Evolutionary conservation across 1,284 basidiomycete species (phyloP), one percentile per base, ranked within the genome.

Genomic region (Ganoderma boninense): DNA sequence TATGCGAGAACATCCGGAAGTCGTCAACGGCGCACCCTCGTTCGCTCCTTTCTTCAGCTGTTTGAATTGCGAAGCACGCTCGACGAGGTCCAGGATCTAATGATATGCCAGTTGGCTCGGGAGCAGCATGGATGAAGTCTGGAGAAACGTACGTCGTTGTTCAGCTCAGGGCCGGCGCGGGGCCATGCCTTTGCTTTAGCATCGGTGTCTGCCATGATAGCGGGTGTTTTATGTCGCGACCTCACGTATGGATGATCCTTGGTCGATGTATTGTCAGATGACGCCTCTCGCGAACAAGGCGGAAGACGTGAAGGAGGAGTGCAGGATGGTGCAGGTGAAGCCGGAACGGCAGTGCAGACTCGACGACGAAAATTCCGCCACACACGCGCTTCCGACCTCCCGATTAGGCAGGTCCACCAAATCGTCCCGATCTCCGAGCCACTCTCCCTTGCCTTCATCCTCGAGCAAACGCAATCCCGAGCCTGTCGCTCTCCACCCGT

Each of bases 1-100:
- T 16, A 16, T 26, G 42, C 35, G 23, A 29, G 60, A 29, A 43
- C 38, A 43, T 4, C 23, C 20, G 46, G 46, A 54, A 54, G 49
- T 42, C 29, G 43, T 61, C 23, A 64, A 73, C 57, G 68, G 73
- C 86, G 46, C 64, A 94, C 94, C 93, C 88, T 98, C 96, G 82
- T 98, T 98, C 56, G 96, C 96, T 74, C 97, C 97, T 87, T 99
- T 99, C 87, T 99, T 99, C 66, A 99, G 86, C 84, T 98, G 96
- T 85, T 97, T 97, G 87, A 97, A 97, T 82, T 96, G 93, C 46
- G 90, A 87, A 62, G 95, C 95, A 84, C 97, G 94, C 84, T 96
- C 94, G 46, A 96, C 91, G 69, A 97, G 86, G 77, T 97, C 96
- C 69, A 97, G 87, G 79, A 97, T 96, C 95, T 97, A 78, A 14